Evolutionary conservation across 1,284 basidiomycete genomes (phyloP).

Genomic region (Gomphus sp.): DNA sequence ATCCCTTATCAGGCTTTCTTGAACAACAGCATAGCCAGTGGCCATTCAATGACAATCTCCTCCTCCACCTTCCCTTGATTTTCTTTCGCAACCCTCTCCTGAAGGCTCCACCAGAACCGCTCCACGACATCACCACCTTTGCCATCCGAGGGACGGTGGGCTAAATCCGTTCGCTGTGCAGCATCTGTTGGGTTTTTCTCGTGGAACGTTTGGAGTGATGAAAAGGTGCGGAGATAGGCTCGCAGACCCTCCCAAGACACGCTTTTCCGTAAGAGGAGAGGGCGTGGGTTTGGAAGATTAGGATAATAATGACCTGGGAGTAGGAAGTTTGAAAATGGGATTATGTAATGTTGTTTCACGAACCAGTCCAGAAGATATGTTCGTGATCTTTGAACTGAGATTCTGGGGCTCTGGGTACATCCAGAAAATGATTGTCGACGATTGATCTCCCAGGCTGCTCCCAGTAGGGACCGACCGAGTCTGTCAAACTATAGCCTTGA

Average conservation of each 20-base stretch:
- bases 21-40: slow-evolving; percentile 55
- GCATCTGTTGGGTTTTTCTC: slow-evolving; percentile 55
- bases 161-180: slow-evolving; percentile 17
- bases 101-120: slow-evolving; percentile 47
- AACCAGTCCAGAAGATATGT: slow-evolving; percentile 48
- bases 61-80: slow-evolving; percentile 30
- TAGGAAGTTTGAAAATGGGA: not conserved
- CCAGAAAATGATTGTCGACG: slow-evolving; percentile 61
- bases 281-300: slow-evolving; percentile 32
- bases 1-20: slow-evolving; percentile 22
- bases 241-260: slow-evolving; percentile 60
- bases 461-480: slow-evolving; percentile 69
- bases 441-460: slow-evolving; percentile 74
- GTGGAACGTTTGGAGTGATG: slow-evolving; percentile 63
- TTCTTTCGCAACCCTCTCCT: slow-evolving; percentile 29
- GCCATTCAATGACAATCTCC: slow-evolving; percentile 61
- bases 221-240: slow-evolving; percentile 65
- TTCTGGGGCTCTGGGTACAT: slow-evolving; percentile 50
- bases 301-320: slow-evolving; percentile 31
- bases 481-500: slow-evolving; percentile 41
- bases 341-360: slow-evolving; percentile 9
- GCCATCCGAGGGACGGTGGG: slow-evolving; percentile 13
- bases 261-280: slow-evolving; percentile 49
- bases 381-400: slow-evolving; percentile 32
- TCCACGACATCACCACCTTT: slow-evolving; percentile 53